Evolutionary conservation across 2,329 filamentous ascomycete species (phyloP).

Genomic region (Lasiodiplodia citricola): DNA sequence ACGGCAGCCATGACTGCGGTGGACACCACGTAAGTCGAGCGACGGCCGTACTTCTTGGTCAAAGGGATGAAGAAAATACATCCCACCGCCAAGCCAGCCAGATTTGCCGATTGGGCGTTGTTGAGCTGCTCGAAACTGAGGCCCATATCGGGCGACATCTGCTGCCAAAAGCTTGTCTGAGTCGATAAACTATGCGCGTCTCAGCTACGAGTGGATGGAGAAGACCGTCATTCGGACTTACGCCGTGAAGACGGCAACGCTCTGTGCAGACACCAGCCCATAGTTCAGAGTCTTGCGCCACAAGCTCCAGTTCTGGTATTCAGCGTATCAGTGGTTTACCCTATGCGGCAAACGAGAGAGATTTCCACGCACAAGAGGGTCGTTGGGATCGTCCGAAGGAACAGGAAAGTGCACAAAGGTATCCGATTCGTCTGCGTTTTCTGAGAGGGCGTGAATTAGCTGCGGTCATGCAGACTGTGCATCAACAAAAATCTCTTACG

Average conservation of each 20-base stretch:
- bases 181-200: background rate
- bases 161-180: slow-evolving; percentile 35
- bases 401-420: background rate
- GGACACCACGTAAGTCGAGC: slow-evolving; percentile 54
- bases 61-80: slow-evolving; percentile 53
- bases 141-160: slow-evolving; percentile 43
- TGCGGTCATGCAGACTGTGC: background rate
- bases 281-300: background rate
- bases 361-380: background rate
- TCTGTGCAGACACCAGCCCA: background rate
- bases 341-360: background rate
- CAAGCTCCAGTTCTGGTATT: background rate
- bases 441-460: background rate
- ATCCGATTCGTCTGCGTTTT: background rate
- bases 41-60: slow-evolving; percentile 53
- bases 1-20: slow-evolving; percentile 44
- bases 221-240: background rate
- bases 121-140: slow-evolving; percentile 42
- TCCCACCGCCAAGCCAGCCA: slow-evolving; percentile 49
- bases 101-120: slow-evolving; percentile 52
- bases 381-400: background rate
- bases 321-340: background rate
- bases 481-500: background rate
- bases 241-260: background rate
- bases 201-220: background rate